phyloP scores from a whole-genome alignment of 495 filamentous ascomycete genomes.

The Xylaria sp. region DNA sequence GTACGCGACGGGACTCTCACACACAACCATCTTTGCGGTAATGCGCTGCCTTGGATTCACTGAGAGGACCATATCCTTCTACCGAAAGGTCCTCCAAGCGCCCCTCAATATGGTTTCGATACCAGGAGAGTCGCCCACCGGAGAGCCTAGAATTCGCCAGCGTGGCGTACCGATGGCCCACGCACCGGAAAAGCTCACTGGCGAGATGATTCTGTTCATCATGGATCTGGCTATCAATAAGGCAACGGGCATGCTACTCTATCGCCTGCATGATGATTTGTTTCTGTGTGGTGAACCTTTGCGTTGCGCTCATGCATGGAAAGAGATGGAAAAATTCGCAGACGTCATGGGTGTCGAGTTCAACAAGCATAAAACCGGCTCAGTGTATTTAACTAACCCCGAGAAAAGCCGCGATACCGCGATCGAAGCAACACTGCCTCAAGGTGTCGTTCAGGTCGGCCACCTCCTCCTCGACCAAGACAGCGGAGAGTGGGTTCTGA shows the following conservation, averaged over 20 bases:
- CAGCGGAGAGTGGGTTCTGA: slow-evolving; percentile 65
- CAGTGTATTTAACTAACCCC: slow-evolving; percentile 50
- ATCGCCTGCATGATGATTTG: slow-evolving; percentile 73
- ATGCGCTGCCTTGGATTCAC: slow-evolving; percentile 68
- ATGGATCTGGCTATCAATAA: slow-evolving; percentile 73
- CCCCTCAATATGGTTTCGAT: slow-evolving; percentile 65
- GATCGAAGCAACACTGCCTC: slow-evolving; percentile 50
- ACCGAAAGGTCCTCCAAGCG: slow-evolving; percentile 65
- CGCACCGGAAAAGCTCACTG: slow-evolving; percentile 64
- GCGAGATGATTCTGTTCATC: slow-evolving; percentile 69
- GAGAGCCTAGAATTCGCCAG: slow-evolving; percentile 52
- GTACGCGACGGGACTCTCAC: slow-evolving; percentile 67
- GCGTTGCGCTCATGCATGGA: slow-evolving; percentile 65
- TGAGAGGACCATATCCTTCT: slow-evolving; percentile 66
- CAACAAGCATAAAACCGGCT: slow-evolving; percentile 69
- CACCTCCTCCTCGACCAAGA: slow-evolving; percentile 63
- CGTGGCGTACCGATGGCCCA: slow-evolving; percentile 68
- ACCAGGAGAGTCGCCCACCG: slow-evolving; percentile 47
- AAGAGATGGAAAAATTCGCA: slow-evolving; percentile 61
- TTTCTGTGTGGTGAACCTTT: slow-evolving; percentile 70
- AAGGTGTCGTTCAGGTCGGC: slow-evolving; percentile 67
- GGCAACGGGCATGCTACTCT: slow-evolving; percentile 61
- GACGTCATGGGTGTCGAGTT: slow-evolving; percentile 65
- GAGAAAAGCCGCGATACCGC: slow-evolving; percentile 30
- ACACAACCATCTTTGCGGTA: slow-evolving; percentile 63